These are phyloP conservation scores for Poa pratensis DNA, from an alignment of 176 grass and related monocot species.

Conservation along the genomic window DNA sequence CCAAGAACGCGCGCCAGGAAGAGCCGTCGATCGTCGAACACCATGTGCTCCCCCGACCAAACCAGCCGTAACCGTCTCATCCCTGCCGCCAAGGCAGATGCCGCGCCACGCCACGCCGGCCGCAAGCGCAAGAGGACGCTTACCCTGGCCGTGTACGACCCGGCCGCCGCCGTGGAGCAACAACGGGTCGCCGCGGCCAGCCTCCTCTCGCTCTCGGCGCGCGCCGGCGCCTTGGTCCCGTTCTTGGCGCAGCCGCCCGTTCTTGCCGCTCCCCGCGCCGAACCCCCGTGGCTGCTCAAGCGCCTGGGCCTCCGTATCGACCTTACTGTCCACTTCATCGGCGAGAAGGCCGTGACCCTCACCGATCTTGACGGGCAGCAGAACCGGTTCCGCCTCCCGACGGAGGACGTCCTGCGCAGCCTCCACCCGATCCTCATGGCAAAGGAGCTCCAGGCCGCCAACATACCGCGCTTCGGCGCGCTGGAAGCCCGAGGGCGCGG, in stretches of 20 bases:
- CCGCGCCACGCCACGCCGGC: neutral
- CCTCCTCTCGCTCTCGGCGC: neutral
- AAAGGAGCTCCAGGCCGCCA: constrained; percentile 33
- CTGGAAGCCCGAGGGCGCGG: neutral
- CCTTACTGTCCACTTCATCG: constrained; percentile 38
- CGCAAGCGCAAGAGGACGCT: neutral
- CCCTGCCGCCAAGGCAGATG: neutral
- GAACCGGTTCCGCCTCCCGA: constrained; percentile 49
- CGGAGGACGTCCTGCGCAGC: neutral
- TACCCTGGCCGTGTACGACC: neutral
- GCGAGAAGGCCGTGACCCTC: neutral
- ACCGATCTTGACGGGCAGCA: constrained; percentile 41
- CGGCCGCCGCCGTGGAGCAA: neutral
- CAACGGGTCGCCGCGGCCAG: neutral
- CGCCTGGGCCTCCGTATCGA: neutral
- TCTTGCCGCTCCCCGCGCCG: neutral
- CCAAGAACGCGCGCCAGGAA: neutral
- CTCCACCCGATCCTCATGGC: constrained; percentile 25
- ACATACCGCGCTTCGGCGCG: neutral
- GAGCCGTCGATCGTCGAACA: neutral
- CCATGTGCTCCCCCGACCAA: neutral
- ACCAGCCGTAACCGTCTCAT: neutral
- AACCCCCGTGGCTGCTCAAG: constrained; percentile 31
- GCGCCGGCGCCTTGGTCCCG: neutral
- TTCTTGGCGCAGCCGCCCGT: neutral